Conservation (phyloP, 495 filamentous ascomycete genomes). For the Beverwykella pulmonaria region DNA sequence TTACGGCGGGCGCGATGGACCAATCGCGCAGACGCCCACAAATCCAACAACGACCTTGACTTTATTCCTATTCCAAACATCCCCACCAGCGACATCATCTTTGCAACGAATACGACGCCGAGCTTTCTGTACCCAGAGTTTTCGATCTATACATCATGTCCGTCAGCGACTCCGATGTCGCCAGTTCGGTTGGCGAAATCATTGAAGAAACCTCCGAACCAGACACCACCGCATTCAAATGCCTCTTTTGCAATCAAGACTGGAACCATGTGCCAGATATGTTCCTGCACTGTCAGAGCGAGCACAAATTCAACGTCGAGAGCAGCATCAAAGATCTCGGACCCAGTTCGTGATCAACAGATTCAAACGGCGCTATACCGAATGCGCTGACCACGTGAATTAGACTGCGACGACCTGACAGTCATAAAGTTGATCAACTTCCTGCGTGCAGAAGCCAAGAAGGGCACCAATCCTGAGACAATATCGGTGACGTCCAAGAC, state of each 20-base stretch:
- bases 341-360: neutral
- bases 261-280: constrained; percentile 1
- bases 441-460: constrained; percentile 8
- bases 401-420: constrained; percentile 15
- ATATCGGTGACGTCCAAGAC: constrained; percentile 5
- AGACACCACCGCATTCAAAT: constrained; percentile 18
- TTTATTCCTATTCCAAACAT: neutral
- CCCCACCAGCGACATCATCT: neutral
- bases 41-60: neutral
- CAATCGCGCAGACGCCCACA: neutral
- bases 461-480: neutral
- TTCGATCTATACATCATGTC: constrained; percentile 5
- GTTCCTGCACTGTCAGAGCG: constrained; percentile 2
- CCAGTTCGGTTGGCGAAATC: constrained; percentile 21
- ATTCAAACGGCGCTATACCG: neutral
- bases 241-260: constrained; percentile 21
- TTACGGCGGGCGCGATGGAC: neutral
- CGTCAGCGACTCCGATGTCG: constrained; percentile 11
- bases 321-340: constrained; percentile 6
- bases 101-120: neutral
- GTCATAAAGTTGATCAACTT: constrained; percentile 33
- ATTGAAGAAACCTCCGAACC: constrained; percentile 22
- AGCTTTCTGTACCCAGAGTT: neutral
- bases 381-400: constrained; percentile 6
- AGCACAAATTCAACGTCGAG: constrained; percentile 13